Percentiles rank a stretch among this genome's conserved stretches.
Evolutionary conservation across 2,329 filamentous ascomycete species (phyloP).

Genomic region (Botrytis tulipae): DNA sequence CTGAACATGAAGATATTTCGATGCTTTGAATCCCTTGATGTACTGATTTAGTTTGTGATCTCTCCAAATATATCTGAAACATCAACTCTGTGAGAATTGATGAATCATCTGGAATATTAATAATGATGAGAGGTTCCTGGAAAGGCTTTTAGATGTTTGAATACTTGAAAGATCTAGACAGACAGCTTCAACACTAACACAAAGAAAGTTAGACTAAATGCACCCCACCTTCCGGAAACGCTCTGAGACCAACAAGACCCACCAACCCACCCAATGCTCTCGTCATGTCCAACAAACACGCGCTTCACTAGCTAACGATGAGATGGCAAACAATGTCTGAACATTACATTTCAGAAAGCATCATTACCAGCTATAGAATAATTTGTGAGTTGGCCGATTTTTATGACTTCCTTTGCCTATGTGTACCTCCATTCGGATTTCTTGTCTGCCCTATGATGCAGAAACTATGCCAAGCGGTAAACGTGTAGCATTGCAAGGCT

Average conservation of each 20-base stretch:
- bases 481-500: not conserved
- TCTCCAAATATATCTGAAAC: not conserved
- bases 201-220: conserved; percentile 1
- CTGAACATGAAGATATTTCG: not conserved
- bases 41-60: not conserved
- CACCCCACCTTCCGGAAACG: conserved; percentile 9
- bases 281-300: conserved; percentile 12
- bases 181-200: not conserved
- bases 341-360: not conserved
- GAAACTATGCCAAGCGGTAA: not conserved
- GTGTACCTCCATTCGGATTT: not conserved
- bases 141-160: not conserved
- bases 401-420: not conserved
- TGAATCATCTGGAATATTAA: not conserved
- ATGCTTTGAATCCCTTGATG: not conserved
- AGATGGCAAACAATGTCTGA: not conserved
- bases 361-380: not conserved
- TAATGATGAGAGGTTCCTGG: not conserved
- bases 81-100: not conserved
- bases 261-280: not conserved
- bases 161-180: not conserved
- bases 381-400: not conserved
- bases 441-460: not conserved
- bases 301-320: not conserved
- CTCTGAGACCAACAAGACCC: conserved; percentile 2